Conservation (phyloP, 352 stramenopile species). For the Pseudoperonospora humuli region DNA sequence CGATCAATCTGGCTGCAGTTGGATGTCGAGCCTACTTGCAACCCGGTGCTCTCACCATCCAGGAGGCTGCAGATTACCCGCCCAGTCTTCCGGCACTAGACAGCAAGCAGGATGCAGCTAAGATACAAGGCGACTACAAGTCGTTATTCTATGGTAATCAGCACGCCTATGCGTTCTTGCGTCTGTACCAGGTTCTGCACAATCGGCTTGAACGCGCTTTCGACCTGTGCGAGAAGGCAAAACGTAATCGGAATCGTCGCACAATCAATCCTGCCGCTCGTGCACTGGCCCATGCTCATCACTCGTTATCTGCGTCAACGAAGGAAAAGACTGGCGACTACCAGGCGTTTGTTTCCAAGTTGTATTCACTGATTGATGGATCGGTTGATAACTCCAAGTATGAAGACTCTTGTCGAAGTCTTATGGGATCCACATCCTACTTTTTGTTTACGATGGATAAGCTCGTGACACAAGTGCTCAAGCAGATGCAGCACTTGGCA, state of each 20-base stretch:
- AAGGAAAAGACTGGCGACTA: constrained; percentile 84
- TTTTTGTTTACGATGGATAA: constrained; percentile 91
- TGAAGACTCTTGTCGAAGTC: constrained; percentile 81
- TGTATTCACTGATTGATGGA: constrained; percentile 82
- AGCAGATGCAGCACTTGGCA: constrained; percentile 84
- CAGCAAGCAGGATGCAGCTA: constrained; percentile 42
- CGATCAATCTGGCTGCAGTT: constrained; percentile 55
- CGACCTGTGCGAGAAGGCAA: constrained; percentile 81
- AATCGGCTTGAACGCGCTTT: constrained; percentile 74
- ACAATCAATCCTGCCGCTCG: constrained; percentile 81
- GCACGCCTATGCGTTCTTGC: constrained; percentile 84
- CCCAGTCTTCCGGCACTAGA: constrained; percentile 54
- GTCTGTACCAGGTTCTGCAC: constrained; percentile 85
- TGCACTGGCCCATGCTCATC: constrained; percentile 64
- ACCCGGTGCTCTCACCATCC: constrained; percentile 61
- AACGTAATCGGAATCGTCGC: constrained; percentile 78
- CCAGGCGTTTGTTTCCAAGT: constrained; percentile 77
- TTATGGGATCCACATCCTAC: constrained; percentile 87
- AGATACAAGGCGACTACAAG: constrained; percentile 32
- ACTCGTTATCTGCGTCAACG: constrained; percentile 32
- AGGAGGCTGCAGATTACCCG: constrained; percentile 69
- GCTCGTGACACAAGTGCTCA: constrained; percentile 73
- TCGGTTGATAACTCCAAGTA: constrained; percentile 85
- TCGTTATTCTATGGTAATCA: constrained; percentile 74
- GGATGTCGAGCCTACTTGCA: constrained; percentile 66